Conservation (phyloP, 495 filamentous ascomycete genomes). For the Penicillium mononematosum region DNA sequence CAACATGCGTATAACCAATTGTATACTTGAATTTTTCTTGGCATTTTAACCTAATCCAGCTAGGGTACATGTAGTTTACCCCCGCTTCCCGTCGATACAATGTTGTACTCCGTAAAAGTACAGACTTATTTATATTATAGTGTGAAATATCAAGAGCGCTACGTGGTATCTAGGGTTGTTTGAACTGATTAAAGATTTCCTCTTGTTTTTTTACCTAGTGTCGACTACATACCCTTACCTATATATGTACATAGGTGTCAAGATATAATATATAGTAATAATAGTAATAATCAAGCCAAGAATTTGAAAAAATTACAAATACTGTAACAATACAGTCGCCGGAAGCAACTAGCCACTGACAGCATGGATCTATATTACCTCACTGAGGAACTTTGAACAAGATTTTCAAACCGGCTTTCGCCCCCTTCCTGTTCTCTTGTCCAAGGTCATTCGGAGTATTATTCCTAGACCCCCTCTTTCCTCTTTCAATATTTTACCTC, state of each 20-base stretch:
- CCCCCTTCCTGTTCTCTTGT: background rate
- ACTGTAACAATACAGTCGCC: constrained; percentile 8
- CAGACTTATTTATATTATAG: background rate
- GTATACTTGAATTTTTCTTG: background rate
- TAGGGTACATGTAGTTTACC: background rate
- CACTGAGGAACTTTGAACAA: constrained; percentile 4
- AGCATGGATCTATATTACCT: constrained; percentile 9
- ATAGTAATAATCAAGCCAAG: background rate
- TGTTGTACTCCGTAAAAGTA: too few species aligned
- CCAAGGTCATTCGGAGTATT: background rate
- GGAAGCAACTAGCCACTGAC: constrained; percentile 1
- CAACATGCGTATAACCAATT: background rate
- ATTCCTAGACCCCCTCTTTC: constrained; percentile 11
- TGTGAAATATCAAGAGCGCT: background rate
- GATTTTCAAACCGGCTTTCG: constrained; percentile 12
- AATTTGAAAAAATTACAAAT: background rate
- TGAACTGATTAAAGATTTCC: background rate
- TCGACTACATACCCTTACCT: background rate
- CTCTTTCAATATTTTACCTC: background rate
- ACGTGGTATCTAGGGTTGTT: background rate
- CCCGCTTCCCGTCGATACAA: background rate
- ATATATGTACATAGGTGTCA: too few species aligned
- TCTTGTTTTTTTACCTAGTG: background rate
- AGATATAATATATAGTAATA: too few species aligned
- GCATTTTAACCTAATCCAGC: background rate